phyloP scores from a whole-genome alignment of 2,329 filamentous ascomycete species.

The Diaporthe capsici region DNA sequence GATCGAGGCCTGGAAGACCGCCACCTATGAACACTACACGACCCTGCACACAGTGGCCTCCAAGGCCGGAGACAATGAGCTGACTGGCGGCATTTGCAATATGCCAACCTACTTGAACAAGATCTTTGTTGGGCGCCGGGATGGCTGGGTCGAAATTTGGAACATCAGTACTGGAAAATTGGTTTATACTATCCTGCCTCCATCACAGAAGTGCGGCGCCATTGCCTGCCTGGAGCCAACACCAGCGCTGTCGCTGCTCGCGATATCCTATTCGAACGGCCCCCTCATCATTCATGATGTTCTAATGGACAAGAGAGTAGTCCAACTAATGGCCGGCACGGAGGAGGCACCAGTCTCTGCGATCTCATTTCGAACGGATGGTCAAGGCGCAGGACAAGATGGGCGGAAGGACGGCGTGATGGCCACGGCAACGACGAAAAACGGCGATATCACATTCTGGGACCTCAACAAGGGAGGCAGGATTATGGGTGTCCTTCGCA shows the following conservation, averaged over 20 bases:
- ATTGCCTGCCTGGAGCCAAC: slow-evolving; percentile 91
- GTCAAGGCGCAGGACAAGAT: slow-evolving; percentile 88
- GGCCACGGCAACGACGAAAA: slow-evolving; percentile 85
- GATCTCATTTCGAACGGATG: slow-evolving; percentile 93
- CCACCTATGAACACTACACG: slow-evolving; percentile 90
- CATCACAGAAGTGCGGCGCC: slow-evolving; percentile 78
- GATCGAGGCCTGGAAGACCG: slow-evolving; percentile 91
- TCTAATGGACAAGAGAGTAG: slow-evolving; percentile 79
- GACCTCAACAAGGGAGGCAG: slow-evolving; percentile 91
- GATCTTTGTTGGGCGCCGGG: slow-evolving; percentile 87
- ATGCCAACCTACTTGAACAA: slow-evolving; percentile 98
- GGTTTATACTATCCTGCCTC: slow-evolving; percentile 89
- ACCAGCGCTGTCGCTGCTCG: slow-evolving; percentile 86
- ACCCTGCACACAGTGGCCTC: slow-evolving; percentile 76
- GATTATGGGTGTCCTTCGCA: slow-evolving; percentile 87
- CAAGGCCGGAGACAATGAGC: slow-evolving; percentile 72
- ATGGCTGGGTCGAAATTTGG: slow-evolving; percentile 97
- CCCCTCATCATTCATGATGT: slow-evolving; percentile 86
- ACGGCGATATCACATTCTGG: slow-evolving; percentile 95
- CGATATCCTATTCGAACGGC: slow-evolving; percentile 88
- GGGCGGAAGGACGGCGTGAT: slow-evolving; percentile 90
- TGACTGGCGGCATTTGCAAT: slow-evolving; percentile 84
- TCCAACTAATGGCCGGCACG: slow-evolving; percentile 77
- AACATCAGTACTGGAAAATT: slow-evolving; percentile 94
- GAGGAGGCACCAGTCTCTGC: slow-evolving; percentile 79